Percentiles rank a stretch among this genome's conserved stretches.
Evolutionary conservation across 176 grass and related monocot genomes (phyloP).

Genomic region (Triticum turgidum): DNA sequence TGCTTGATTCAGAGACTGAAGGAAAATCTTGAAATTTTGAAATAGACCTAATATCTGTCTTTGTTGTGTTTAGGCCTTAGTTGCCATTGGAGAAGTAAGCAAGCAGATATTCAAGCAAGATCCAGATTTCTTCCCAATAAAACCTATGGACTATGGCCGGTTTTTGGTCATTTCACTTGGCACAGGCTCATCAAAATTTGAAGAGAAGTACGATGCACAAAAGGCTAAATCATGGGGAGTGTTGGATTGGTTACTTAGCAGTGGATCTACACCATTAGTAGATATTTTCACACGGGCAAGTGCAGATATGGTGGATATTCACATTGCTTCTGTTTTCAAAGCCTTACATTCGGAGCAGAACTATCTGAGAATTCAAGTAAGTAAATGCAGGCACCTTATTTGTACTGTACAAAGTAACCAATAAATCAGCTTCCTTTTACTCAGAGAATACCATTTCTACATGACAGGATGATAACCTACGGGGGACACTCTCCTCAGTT

Average conservation of each 20-base stretch:
- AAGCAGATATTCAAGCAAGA: constrained; percentile 78
- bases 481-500: constrained; percentile 54
- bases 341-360: constrained; percentile 66
- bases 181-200: constrained; percentile 69
- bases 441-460: constrained; percentile 21
- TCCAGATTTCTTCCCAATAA: constrained; percentile 87
- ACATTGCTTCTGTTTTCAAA: constrained; percentile 72
- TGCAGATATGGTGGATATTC: constrained; percentile 89
- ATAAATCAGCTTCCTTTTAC: constrained; percentile 11
- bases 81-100: constrained; percentile 78
- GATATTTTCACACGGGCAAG: constrained; percentile 84
- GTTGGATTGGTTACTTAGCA: constrained; percentile 59
- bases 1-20: constrained; percentile 27
- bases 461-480: constrained; percentile 70
- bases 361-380: constrained; percentile 90
- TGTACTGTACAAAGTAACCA: not conserved
- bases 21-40: not conserved
- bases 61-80: constrained; percentile 57
- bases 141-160: constrained; percentile 73
- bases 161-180: constrained; percentile 84
- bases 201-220: constrained; percentile 52
- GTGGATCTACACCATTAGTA: constrained; percentile 78
- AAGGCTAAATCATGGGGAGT: constrained; percentile 72
- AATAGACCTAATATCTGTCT: constrained; percentile 25
- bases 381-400: constrained; percentile 11